Evolutionary conservation across 1,139 yeast genomes (phyloP), one percentile per base, ranked within the genome.

Genomic region (Debaryomycetaceae sp.): DNA sequence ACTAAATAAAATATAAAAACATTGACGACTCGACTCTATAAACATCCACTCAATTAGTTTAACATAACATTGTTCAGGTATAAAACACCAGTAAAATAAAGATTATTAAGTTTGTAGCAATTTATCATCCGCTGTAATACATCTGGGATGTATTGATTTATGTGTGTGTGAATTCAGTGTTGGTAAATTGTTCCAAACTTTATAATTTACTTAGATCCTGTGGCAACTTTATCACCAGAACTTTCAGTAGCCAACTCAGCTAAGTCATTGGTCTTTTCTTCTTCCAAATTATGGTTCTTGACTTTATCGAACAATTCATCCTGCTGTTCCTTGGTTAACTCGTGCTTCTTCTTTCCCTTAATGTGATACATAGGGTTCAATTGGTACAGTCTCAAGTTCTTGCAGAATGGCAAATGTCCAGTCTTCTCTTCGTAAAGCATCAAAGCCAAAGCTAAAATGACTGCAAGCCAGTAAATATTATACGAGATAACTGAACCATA

Each of bases 401-500:
- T 78, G 53, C 63, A 58, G 61, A 55, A 61, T 44, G 69, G 69
- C 41, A 63, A 63, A 47, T 63, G 69, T 17, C 68, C 69, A 34
- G 61, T 62, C 59, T 69, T 82, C 70, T 87, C 95, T 68, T 84
- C 89, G 63, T 54, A 85, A 50, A 78, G 68, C 86, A 87, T 78
- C 51, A 82, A 59, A n/a, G 56, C 45, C 37, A 88, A 63, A 38
- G 73, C 67, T 26, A 63, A 51, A 46, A 87, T 81, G 41, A 88
- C 61, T 11, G 66, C 65, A 30, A 83, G 48, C 97, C 97, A 89
- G 68, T 88, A 89, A 36, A 86, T 52, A 67, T 87, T 87, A 70
- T 89, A 89, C 37, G 89, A 77, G 36, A 88, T 69, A 45, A 89
- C 88, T 1, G 95, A 85, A 40, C 95, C 95, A 56, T 87, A 79